Base-by-base conservation (phyloP, 1,284 basidiomycete genomes). In the Cutaneotrichosporon arboriforme region DNA sequence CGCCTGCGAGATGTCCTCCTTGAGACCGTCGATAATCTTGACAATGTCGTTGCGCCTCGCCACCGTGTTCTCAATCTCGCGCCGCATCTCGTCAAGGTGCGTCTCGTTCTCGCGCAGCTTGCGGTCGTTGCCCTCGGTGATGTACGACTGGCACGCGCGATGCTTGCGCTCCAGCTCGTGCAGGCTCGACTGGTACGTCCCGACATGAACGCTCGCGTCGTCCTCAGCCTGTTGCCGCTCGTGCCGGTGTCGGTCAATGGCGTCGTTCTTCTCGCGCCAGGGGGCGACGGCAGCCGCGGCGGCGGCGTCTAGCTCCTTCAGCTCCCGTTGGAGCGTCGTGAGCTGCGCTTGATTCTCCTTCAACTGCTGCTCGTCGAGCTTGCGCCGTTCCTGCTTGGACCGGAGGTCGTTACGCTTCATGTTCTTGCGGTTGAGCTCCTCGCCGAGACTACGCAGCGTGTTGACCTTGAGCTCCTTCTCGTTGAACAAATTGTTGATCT, bases 401-500 rank as follows among this genome's bases (percentile, higher is more conserved):
- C 78, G 77, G 9, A 90, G 77, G 26, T 84, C 79, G 18, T 79
- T 80, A 59, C 87, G 81, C 21, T 80, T 77, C 18, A 87, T 74
- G 60, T 86, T 81, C 75, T 87, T 78, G 8, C 77, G 65, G 60
- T 85, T 81, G 7, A 87, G 62, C 22, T 75, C 72, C 37, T 72
- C 68, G 17, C 66, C 58, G 4, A 67, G 51, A n/a, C 76, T 77
- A 47, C 84, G 79, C n/a, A 84, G 68, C 7, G 78, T 70, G 44
- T 77, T 79, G 49, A 78, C 77, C 64, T 84, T 83, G 33, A 83
- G 81, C 33, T 92, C 88, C 46, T 83, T 80, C 53, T 90, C 88
- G 0, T 76, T 75, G 49, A 76, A 76, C 22, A 88, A 62, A 13
- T 72, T 68, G 60, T 83, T 80, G 63, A 81, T 82, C 59, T 90